Percentiles rank a stretch among this genome's conserved stretches.
These are phyloP conservation scores for Pholiota conissans DNA, from an alignment of 768 basidiomycete species.

Conservation along the genomic window DNA sequence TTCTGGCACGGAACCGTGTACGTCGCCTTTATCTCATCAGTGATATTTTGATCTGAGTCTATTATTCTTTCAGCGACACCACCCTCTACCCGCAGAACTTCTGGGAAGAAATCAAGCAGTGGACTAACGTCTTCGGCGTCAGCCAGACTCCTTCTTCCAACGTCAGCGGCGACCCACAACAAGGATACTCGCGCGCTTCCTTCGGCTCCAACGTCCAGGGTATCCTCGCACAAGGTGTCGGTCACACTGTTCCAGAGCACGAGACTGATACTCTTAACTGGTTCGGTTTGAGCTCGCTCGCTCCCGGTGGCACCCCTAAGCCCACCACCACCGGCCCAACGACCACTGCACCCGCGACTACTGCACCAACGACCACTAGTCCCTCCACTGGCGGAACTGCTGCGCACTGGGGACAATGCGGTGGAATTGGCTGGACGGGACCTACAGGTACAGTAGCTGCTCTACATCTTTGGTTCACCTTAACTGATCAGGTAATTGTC, in stretches of 20 bases:
- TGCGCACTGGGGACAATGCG: slow-evolving; percentile 22
- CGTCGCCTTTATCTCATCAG: too few relatives aligned
- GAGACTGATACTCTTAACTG: slow-evolving; percentile 46
- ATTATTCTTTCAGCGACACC: slow-evolving; percentile 38
- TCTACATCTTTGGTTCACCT: not conserved
- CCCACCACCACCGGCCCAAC: slow-evolving; percentile 20
- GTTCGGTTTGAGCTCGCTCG: slow-evolving; percentile 41
- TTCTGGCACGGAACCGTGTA: slow-evolving; percentile 56
- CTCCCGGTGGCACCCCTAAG: slow-evolving; percentile 21
- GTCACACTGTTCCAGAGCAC: slow-evolving; percentile 54
- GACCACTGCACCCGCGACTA: not conserved
- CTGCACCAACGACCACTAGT: slow-evolving; percentile 8
- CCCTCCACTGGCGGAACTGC: slow-evolving; percentile 13
- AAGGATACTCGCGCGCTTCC: slow-evolving; percentile 46
- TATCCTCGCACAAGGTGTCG: slow-evolving; percentile 46
- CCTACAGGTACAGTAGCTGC: slow-evolving; percentile 13
- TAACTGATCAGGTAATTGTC: not conserved
- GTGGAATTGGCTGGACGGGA: slow-evolving; percentile 22
- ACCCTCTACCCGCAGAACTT: slow-evolving; percentile 53
- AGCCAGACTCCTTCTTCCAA: slow-evolving; percentile 43
- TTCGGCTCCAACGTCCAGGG: slow-evolving; percentile 52
- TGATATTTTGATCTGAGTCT: too few relatives aligned
- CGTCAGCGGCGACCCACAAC: slow-evolving; percentile 37
- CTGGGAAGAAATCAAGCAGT: slow-evolving; percentile 53
- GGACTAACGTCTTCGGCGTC: slow-evolving; percentile 55